These are phyloP conservation scores for Prunus fruticosa DNA, from an alignment of 306 rosid species.

Conservation along the genomic window DNA sequence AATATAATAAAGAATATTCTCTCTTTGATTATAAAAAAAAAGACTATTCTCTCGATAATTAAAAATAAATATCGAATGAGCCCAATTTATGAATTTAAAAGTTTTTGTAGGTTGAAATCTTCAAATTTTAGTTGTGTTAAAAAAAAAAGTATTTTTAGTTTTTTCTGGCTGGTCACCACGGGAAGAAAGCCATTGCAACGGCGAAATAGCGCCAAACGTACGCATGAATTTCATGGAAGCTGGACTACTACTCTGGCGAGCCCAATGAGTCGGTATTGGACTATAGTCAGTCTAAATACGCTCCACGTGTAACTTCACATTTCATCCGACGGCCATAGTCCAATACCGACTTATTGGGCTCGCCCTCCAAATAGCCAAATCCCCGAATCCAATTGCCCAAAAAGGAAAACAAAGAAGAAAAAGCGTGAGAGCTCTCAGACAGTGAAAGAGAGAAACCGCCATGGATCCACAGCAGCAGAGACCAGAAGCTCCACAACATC, in stretches of 20 bases:
- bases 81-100: too few species aligned
- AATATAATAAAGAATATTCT: too few species aligned
- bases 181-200: neutral
- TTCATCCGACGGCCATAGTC: neutral
- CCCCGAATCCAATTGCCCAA: neutral
- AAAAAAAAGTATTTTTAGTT: neutral
- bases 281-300: too few species aligned
- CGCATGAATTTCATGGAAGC: neutral
- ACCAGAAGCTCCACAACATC: constrained; percentile 22
- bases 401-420: neutral
- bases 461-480: constrained; percentile 58
- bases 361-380: neutral
- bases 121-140: neutral
- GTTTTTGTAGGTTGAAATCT: too few species aligned
- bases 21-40: too few species aligned
- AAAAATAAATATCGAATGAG: too few species aligned
- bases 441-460: constrained; percentile 23
- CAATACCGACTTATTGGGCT: neutral
- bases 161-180: neutral
- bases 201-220: neutral
- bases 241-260: too few species aligned
- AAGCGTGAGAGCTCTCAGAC: neutral
- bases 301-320: neutral
- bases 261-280: too few species aligned
- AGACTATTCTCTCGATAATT: too few species aligned